Base-by-base conservation (phyloP, 106 monocot species). In the Triglochin maritima region DNA sequence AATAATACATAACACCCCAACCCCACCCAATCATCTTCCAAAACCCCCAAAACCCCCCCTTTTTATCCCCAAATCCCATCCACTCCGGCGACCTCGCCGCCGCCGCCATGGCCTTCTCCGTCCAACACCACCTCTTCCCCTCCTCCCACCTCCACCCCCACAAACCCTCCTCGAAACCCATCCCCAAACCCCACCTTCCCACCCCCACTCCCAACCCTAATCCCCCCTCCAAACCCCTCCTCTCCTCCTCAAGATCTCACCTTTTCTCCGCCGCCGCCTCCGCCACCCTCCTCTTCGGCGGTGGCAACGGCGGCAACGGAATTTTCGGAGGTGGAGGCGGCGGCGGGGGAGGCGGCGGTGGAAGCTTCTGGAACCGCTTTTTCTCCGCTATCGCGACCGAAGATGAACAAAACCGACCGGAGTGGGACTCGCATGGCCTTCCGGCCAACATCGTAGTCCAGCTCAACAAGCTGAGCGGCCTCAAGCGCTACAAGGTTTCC, bases 401-500 rank as follows among this genome's bases (percentile, higher is more conserved):
- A 61, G 88, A 86, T 45, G 82, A 84, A 52, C 68, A 74, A 5
- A 16, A 67, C 4, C 71, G 71, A 46, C 75, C 56, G 45, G 90
- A 90, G 0, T 96, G 91, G 91, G 96, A 96, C 63, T 49, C 83
- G 4, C 96, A 96, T 65, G 91, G 91, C 16, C 80, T 96, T 6
- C 96, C 96, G 9, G 84, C 86, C 43, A 88, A 89, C 50, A 78
- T 98, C 59, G 64, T 79, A 3, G 82, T 92, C 14, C 80, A 80
- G 53, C 80, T 98, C 49, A 66, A 29, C 62, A 98, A 92, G 74
- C 82, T 98, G 12, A 98, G 98, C 66, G 86, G 92, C 9, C 46
- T 98, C 42, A 98, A 98, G 75, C 65, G 86, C 14, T 98, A 98
- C 75, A 88, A 89, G 82, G 63, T 98, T 55, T 92, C 98, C 2